Conservation (phyloP, 768 basidiomycete species). For the Crucibulum laeve region DNA sequence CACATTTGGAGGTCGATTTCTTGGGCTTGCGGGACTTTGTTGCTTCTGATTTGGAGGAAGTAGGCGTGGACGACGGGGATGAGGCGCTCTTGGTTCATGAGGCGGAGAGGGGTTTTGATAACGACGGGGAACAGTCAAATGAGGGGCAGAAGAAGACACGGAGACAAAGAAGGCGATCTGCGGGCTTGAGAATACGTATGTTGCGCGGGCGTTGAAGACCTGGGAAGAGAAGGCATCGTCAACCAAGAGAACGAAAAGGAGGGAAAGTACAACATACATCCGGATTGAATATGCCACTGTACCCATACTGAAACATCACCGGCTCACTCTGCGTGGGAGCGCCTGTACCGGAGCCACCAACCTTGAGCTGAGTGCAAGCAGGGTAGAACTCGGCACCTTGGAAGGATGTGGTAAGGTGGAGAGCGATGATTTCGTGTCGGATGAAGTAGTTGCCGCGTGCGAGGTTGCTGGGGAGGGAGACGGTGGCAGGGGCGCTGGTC, state of each 20-base stretch:
- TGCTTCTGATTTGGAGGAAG: background rate
- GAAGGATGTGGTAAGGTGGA: conserved; percentile 51
- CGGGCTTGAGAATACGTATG: conserved; percentile 50
- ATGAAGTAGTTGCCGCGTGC: conserved; percentile 69
- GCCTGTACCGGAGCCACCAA: conserved; percentile 53
- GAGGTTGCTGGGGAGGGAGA: conserved; percentile 46
- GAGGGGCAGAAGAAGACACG: conserved; percentile 9
- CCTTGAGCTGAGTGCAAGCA: conserved; percentile 54
- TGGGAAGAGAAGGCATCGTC: conserved; percentile 5
- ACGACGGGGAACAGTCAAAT: background rate
- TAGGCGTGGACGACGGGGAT: background rate
- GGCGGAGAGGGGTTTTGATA: background rate
- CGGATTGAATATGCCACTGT: conserved; percentile 63
- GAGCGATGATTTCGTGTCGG: conserved; percentile 77
- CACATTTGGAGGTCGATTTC: conserved; percentile 7
- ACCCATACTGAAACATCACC: conserved; percentile 70
- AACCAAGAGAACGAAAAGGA: conserved; percentile 1
- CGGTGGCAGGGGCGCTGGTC: conserved; percentile 32
- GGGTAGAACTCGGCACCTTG: conserved; percentile 83
- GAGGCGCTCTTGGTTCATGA: conserved; percentile 2
- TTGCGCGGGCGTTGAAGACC: conserved; percentile 24
- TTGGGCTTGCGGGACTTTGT: conserved; percentile 11
- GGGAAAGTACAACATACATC: conserved; percentile 22
- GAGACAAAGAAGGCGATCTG: conserved; percentile 36
- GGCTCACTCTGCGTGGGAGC: conserved; percentile 42